A percentile compares a stretch with the other conserved stretches of the same genome.
Evolutionary conservation across 208 protist species (phyloP).

Genomic region (Trypanosomatidae sp.): DNA sequence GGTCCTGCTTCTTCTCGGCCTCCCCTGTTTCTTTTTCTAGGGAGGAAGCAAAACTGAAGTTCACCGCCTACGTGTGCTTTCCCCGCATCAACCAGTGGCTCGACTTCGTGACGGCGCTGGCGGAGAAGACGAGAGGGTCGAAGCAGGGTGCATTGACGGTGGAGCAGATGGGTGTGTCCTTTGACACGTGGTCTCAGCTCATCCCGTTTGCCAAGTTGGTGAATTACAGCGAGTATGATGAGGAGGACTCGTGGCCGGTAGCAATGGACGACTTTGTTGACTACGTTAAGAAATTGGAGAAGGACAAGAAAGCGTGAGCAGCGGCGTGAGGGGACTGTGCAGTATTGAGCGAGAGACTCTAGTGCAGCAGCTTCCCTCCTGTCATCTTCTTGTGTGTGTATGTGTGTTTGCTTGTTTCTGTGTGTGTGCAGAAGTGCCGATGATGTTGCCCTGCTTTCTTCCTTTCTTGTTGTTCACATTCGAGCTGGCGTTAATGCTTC

Average conservation of each 20-base stretch:
- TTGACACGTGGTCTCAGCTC: constrained; percentile 76
- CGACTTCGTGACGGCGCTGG: constrained; percentile 35
- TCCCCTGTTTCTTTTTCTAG: constrained; percentile 18
- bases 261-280: constrained; percentile 84
- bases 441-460: too few species aligned
- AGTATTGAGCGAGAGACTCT: too few species aligned
- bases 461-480: too few species aligned
- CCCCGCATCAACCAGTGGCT: constrained; percentile 53
- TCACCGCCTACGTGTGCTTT: constrained; percentile 52
- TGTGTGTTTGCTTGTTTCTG: too few species aligned
- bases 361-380: too few species aligned
- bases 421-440: too few species aligned
- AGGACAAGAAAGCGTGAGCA: constrained; percentile 10
- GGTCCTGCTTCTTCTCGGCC: constrained; percentile 56
- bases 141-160: constrained; percentile 14
- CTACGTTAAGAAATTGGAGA: constrained; percentile 23
- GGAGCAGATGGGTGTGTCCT: constrained; percentile 34
- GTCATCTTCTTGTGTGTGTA: too few species aligned
- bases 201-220: constrained; percentile 55
- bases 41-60: constrained; percentile 18
- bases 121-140: constrained; percentile 6
- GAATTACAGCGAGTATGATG: constrained; percentile 55
- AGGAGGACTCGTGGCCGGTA: constrained; percentile 75
- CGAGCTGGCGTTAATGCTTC: too few species aligned
- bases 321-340: too few species aligned